These are phyloP conservation scores for Ogataea polymorpha DNA, from an alignment of 805 yeast species.

Conservation along the genomic window DNA sequence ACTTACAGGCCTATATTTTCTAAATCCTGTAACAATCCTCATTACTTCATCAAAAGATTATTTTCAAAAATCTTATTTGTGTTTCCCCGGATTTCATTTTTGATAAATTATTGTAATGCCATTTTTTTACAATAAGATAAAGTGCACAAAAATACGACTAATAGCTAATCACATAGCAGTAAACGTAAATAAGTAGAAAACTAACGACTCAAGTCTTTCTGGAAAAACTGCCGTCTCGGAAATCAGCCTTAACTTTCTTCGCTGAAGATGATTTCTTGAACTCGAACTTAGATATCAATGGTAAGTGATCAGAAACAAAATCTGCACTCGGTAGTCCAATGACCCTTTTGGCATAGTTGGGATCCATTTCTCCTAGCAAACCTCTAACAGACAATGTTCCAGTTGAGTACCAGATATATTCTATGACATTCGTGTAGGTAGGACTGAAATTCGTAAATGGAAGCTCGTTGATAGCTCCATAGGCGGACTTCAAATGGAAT, in stretches of 20 bases:
- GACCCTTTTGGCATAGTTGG: constrained; percentile 66
- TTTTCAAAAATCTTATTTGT: not conserved
- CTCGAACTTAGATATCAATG: constrained; percentile 76
- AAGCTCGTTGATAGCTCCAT: constrained; percentile 78
- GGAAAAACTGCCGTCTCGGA: constrained; percentile 26
- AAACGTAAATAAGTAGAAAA: constrained; percentile 2
- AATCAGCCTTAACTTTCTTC: constrained; percentile 29
- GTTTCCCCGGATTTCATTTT: constrained; percentile 7
- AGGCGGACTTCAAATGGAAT: constrained; percentile 80
- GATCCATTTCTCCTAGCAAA: constrained; percentile 78
- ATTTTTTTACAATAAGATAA: not conserved
- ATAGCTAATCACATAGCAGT: not conserved
- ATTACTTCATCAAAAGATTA: too few relatives aligned
- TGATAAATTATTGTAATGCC: not conserved
- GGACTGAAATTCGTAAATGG: constrained; percentile 96
- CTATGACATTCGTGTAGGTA: constrained; percentile 87
- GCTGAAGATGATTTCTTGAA: constrained; percentile 45
- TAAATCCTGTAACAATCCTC: too few relatives aligned
- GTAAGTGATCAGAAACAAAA: constrained; percentile 92
- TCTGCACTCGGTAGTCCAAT: constrained; percentile 94
- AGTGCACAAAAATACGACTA: not conserved
- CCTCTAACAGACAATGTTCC: constrained; percentile 79
- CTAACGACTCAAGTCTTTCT: constrained; percentile 27
- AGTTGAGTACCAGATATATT: constrained; percentile 93
- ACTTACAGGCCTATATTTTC: too few relatives aligned